Conservation (phyloP, 2,329 filamentous ascomycete species). For the Hirsutella thompsonii region DNA sequence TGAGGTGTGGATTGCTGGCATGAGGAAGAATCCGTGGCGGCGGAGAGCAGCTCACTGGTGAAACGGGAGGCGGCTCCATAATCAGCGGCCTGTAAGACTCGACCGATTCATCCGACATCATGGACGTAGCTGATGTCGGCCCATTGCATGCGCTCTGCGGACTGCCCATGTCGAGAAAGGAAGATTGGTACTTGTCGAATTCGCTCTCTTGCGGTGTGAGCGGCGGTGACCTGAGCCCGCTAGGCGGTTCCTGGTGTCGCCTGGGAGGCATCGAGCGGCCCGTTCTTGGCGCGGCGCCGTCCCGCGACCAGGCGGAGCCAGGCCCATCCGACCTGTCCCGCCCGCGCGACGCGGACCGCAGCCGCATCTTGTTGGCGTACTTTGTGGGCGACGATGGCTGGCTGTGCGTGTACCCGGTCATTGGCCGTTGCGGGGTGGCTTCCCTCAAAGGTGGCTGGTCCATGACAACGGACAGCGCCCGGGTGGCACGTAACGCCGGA, state of each 20-base stretch:
- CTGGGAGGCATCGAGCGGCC: background rate
- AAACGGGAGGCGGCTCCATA: slow-evolving; percentile 10
- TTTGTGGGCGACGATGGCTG: slow-evolving; percentile 3
- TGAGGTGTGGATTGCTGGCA: slow-evolving; percentile 10
- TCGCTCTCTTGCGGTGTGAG: background rate
- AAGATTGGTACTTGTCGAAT: slow-evolving; percentile 1
- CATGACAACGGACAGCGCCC: slow-evolving; percentile 40
- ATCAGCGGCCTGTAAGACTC: background rate
- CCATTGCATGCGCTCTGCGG: slow-evolving; percentile 4
- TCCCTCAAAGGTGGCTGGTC: slow-evolving; percentile 36
- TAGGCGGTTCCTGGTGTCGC: background rate
- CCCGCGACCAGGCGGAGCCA: slow-evolving; percentile 3
- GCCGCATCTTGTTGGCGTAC: background rate
- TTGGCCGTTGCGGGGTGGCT: slow-evolving; percentile 15
- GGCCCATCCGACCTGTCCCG: background rate
- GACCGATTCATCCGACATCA: no score
- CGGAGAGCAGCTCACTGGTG: slow-evolving; percentile 14
- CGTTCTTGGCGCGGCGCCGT: slow-evolving; percentile 4
- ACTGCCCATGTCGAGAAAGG: slow-evolving; percentile 3
- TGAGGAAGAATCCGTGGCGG: slow-evolving; percentile 18
- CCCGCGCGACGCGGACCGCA: slow-evolving; percentile 3
- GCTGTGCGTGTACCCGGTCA: slow-evolving; percentile 10
- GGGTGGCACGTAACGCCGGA: slow-evolving; percentile 31
- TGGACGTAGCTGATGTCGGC: background rate
- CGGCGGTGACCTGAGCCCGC: background rate